phyloP scores from a whole-genome alignment of 371 early-diverging fungal genomes.

The Mucor irregularis region DNA sequence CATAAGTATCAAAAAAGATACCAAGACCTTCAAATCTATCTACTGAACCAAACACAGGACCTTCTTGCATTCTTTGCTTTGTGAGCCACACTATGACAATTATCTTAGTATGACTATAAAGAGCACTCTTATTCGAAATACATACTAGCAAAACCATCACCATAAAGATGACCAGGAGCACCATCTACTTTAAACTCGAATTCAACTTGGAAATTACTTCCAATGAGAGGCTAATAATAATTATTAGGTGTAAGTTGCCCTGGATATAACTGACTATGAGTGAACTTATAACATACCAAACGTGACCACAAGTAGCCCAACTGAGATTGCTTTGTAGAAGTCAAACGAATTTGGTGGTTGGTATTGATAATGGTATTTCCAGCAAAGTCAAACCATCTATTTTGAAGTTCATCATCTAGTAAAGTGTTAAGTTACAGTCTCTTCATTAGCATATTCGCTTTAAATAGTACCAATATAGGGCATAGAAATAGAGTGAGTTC shows the following conservation, averaged over 20 bases:
- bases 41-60: slow-evolving; percentile 90
- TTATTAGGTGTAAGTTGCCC: neutral
- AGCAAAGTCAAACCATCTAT: slow-evolving; percentile 75
- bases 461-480: slow-evolving; percentile 65
- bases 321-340: slow-evolving; percentile 78
- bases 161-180: slow-evolving; percentile 65
- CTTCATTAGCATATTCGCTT: neutral
- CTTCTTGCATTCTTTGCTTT: slow-evolving; percentile 46
- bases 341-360: slow-evolving; percentile 77
- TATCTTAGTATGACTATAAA: neutral
- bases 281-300: slow-evolving; percentile 41
- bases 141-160: slow-evolving; percentile 97
- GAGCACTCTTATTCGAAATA: slow-evolving; percentile 20
- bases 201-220: slow-evolving; percentile 83
- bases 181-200: slow-evolving; percentile 91
- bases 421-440: neutral
- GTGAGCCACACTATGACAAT: slow-evolving; percentile 43
- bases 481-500: slow-evolving; percentile 68
- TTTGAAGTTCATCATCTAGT: slow-evolving; percentile 68
- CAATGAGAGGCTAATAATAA: slow-evolving; percentile 60
- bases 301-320: slow-evolving; percentile 89
- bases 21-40: slow-evolving; percentile 93
- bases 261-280: neutral
- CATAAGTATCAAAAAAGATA: slow-evolving; percentile 95
- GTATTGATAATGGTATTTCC: slow-evolving; percentile 74